Conservation (phyloP, 176 grass and related monocot species). For the Luzula sylvatica region DNA sequence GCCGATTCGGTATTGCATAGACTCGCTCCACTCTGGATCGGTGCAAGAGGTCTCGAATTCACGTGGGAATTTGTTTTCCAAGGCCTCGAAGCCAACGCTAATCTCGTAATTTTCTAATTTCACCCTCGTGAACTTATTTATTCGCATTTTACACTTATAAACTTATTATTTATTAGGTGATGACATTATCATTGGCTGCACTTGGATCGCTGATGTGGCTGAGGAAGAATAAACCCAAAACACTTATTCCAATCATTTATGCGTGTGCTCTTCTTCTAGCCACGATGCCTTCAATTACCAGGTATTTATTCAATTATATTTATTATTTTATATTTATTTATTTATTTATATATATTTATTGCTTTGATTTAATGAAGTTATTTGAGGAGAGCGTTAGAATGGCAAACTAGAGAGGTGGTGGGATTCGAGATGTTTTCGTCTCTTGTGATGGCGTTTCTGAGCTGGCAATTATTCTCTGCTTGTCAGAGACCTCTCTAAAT, state of each 20-base stretch:
- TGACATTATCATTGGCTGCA: conserved; percentile 87
- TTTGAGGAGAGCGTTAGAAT: conserved; percentile 68
- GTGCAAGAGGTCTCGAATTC: conserved; percentile 95
- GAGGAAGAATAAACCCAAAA: conserved; percentile 94
- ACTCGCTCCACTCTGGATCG: conserved; percentile 92
- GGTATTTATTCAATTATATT: conserved; percentile 31
- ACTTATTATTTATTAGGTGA: conserved; percentile 42
- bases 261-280: conserved; percentile 77
- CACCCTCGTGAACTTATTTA: too few relatives aligned
- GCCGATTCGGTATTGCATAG: conserved; percentile 85
- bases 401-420: conserved; percentile 72
- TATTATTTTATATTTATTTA: not conserved
- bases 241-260: conserved; percentile 91
- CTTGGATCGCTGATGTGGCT: conserved; percentile 97
- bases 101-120: conserved; percentile 46
- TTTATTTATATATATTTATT: not conserved
- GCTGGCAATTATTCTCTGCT: conserved; percentile 94
- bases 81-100: conserved; percentile 96
- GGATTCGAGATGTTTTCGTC: conserved; percentile 83
- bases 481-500: conserved; percentile 58
- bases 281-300: conserved; percentile 95
- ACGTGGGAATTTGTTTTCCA: conserved; percentile 96
- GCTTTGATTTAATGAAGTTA: conserved; percentile 41
- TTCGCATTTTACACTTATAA: too few relatives aligned
- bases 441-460: conserved; percentile 85